A percentile compares a stretch with the other conserved stretches of the same genome.
Conservation (phyloP, 257 asterid species). For the Solanum neorickii region DNA sequence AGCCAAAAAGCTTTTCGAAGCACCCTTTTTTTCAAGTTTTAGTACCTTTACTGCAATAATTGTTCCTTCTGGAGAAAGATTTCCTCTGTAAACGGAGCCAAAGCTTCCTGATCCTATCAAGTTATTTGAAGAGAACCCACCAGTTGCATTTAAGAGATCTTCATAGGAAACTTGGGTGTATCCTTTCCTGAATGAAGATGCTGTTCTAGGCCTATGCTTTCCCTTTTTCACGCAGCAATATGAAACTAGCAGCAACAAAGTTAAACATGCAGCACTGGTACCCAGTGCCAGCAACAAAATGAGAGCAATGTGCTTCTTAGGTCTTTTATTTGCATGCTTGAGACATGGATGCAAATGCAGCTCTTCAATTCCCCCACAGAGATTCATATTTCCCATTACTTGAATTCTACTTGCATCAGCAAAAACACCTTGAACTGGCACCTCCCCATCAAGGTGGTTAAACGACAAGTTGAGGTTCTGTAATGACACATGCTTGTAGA, state of each 20-base stretch:
- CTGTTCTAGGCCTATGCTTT: constrained; percentile 1
- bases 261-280: constrained; percentile 10
- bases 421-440: constrained; percentile 31
- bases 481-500: constrained; percentile 12
- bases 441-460: constrained; percentile 33
- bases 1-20: constrained; percentile 33
- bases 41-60: constrained; percentile 35
- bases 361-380: constrained; percentile 32
- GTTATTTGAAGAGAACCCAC: constrained; percentile 23
- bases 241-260: constrained; percentile 14
- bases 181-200: constrained; percentile 1
- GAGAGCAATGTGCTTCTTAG: not conserved
- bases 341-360: constrained; percentile 25
- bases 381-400: constrained; percentile 21
- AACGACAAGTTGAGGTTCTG: constrained; percentile 27
- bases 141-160: constrained; percentile 29
- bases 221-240: constrained; percentile 8
- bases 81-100: constrained; percentile 36
- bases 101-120: constrained; percentile 37
- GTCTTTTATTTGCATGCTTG: not conserved
- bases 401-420: constrained; percentile 11
- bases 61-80: constrained; percentile 17
- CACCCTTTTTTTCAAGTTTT: constrained; percentile 27
- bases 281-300: constrained; percentile 7
- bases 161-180: constrained; percentile 22